Conservation (phyloP, 1,139 yeast species). For the Pichia kudriavzevii region DNA sequence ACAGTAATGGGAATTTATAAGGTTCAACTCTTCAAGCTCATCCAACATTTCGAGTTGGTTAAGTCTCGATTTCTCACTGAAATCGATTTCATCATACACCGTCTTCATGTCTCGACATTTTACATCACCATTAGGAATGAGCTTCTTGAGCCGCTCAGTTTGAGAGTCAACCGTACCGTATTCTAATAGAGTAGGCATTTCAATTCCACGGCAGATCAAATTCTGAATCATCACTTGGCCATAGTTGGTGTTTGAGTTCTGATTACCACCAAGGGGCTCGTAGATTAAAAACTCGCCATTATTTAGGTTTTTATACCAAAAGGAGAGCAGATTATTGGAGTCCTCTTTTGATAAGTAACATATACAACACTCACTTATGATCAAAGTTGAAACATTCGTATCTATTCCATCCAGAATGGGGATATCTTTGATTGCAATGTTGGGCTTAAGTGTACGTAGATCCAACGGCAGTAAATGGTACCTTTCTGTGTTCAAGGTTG, state of each 20-base stretch:
- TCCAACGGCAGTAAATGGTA: constrained; percentile 55
- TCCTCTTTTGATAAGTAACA: constrained; percentile 66
- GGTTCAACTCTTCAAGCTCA: constrained; percentile 77
- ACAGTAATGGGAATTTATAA: constrained; percentile 75
- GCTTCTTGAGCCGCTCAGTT: constrained; percentile 30
- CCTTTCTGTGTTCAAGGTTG: constrained; percentile 35
- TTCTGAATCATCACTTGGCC: constrained; percentile 80
- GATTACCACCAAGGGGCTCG: constrained; percentile 69
- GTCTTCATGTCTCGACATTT: constrained; percentile 51
- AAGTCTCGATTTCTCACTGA: constrained; percentile 44
- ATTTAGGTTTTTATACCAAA: constrained; percentile 29
- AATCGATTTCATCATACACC: constrained; percentile 52
- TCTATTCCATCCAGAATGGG: constrained; percentile 26
- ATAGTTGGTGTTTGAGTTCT: constrained; percentile 33
- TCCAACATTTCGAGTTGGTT: constrained; percentile 70
- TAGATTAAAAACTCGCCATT: constrained; percentile 50
- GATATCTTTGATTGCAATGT: neutral
- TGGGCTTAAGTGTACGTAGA: constrained; percentile 33
- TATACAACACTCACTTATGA: constrained; percentile 83
- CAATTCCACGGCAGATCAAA: constrained; percentile 62
- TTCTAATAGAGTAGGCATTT: constrained; percentile 51
- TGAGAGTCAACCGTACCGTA: constrained; percentile 45
- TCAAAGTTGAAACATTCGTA: constrained; percentile 49
- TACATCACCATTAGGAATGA: constrained; percentile 19
- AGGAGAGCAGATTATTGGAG: constrained; percentile 44